phyloP scores from a whole-genome alignment of 2,329 filamentous ascomycete species.

The Davidsoniella australis region DNA sequence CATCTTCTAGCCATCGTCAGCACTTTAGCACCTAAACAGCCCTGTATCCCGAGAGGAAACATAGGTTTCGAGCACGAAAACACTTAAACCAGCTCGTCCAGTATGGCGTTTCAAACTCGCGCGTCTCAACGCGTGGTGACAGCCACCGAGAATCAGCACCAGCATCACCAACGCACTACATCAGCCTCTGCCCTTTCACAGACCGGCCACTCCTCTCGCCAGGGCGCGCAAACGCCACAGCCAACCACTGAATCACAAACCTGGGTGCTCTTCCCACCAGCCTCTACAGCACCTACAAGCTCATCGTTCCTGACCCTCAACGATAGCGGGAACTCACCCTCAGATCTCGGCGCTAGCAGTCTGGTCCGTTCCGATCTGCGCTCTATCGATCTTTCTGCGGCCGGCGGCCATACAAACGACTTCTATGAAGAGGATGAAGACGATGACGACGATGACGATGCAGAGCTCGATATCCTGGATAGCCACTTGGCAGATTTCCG shows the following conservation, averaged over 20 bases:
- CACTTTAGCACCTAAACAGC: not conserved
- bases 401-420: not conserved
- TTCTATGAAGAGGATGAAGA: conserved; percentile 16
- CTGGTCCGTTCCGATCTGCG: conserved; percentile 13
- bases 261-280: conserved; percentile 89
- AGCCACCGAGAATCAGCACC: not conserved
- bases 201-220: conserved; percentile 5
- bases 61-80: not conserved
- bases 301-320: conserved; percentile 12
- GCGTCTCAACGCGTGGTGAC: conserved; percentile 7
- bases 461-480: conserved; percentile 81
- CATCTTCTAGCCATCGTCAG: not conserved
- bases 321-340: conserved; percentile 9
- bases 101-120: conserved; percentile 11
- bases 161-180: conserved; percentile 3
- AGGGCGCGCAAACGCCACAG: conserved; percentile 1
- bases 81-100: too few relatives aligned
- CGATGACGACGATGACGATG: conserved; percentile 50
- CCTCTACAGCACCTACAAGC: conserved; percentile 23
- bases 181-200: conserved; percentile 9
- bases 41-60: not conserved
- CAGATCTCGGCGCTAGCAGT: conserved; percentile 6
- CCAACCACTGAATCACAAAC: conserved; percentile 29
- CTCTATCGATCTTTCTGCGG: conserved; percentile 7
- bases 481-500: conserved; percentile 82